Evolutionary conservation across 2,329 filamentous ascomycete species (phyloP), one percentile per base, ranked within the genome.

Genomic region (Fulvia fulva): DNA sequence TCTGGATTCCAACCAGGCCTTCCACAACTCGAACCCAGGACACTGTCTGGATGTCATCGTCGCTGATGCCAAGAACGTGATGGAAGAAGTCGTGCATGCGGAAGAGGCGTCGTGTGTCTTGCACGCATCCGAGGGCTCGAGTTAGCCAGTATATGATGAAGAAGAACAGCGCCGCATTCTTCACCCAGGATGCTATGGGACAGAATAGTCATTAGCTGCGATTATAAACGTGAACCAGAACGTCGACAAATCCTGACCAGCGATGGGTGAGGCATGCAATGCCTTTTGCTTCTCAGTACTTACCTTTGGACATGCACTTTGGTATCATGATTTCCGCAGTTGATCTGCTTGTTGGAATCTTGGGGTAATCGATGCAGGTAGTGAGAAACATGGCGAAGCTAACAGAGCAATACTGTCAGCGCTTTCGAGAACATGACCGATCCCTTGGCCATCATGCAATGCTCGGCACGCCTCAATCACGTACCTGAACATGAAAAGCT

Each of bases 11-110:
- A 84, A 96, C 96, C 60, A 97, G 81, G 34, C 91, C 87, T 60
- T 85, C 88, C 22, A 97, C 91, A 25, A 96, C 83, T 63, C 94
- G 88, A 70, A 96, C 90, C 92, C 92, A 97, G 5, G 92, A 93
- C 52, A 96, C 89, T 0, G 91, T 95, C 73, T 97, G 92, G 76
- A 97, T 94, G 67, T 97, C 92, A 57, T 87, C 81, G 70, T 89
- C 87, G 2, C 89, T 89, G 45, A 97, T 91, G 41, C 89, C 88
- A 9, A 97, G 83, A 3, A 96, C 81, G 69, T 95, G 81, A 26
- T 86, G 80, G 71, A 90, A 97, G 73, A 96, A 97, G 72, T 94
- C 87, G 63, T 91, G 89, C 75, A 96, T 87, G 51, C 90, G 82
- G 57, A 83, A 77, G 25, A 97, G 79, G 16, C 89, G 84, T 28